Base-by-base conservation (phyloP, 2,329 filamentous ascomycete genomes). In the Huntiella decipiens region DNA sequence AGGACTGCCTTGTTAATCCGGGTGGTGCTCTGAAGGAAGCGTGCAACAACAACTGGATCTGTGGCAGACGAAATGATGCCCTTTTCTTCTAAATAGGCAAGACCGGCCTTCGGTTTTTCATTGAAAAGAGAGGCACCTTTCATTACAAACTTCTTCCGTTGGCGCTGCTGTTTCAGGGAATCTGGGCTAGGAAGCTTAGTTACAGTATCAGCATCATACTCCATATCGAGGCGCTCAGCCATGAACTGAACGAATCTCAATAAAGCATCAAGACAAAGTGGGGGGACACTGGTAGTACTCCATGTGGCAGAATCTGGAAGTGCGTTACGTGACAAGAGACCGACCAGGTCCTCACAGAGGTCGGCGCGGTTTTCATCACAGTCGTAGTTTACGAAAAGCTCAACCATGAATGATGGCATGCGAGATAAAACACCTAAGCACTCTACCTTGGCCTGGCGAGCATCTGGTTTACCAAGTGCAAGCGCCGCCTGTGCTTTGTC, bases 271-370 rank as follows among this genome's bases (percentile, higher is more conserved):
- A 98, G 68, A 56, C 91, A 98, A 2, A 98, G 66, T 1, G 91
- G 91, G 12, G 91, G 91, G 1, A 98, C 92, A 57, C 93, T 98
- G 4, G 88, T 95, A 8, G 91, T 98, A 60, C 92, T 98, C 91
- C 91, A 98, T 4, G 87, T 95, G 4, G 88, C 91, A 6, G 91
- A 94, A 59, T 98, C 91, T 1, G 91, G 92, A 52, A 98, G 82
- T 2, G 91, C 91, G 59, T 95, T 98, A 49, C 91, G 75, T 15
- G 91, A 88, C 12, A 98, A 66, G 32, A 98, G 70, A 1, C 91
- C 88, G 50, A 98, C 77, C 73, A 96, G 82, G 57, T 98, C 92
- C 64, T 94, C 83, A 56, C 91, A 98, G 4, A 98, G 65, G 63
- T 98, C 91, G 44, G 79, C 79, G 43, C 87, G 75, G 57, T 98